phyloP scores from a whole-genome alignment of 2,329 filamentous ascomycete genomes.

The Diaporthe vaccinii region DNA sequence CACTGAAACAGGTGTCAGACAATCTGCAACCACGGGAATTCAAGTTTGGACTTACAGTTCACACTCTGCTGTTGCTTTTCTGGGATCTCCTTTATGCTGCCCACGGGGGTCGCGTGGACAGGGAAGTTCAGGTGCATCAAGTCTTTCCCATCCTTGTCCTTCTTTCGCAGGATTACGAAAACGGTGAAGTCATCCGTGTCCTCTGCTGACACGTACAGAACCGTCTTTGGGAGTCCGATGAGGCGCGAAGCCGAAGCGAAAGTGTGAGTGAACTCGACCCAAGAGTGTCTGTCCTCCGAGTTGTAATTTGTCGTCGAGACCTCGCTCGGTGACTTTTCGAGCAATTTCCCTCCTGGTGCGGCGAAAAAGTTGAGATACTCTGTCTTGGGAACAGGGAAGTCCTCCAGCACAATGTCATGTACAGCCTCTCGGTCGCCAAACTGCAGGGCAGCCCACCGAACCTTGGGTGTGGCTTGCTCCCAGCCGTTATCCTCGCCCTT shows the following conservation, averaged over 20 bases:
- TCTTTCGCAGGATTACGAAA: conserved; percentile 59
- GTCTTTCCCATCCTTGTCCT: conserved; percentile 56
- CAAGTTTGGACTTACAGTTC: conserved; percentile 44
- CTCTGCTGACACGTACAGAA: conserved; percentile 59
- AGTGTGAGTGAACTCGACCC: conserved; percentile 53
- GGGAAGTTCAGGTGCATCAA: conserved; percentile 60
- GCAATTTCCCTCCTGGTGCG: conserved; percentile 34
- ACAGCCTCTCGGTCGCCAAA: conserved; percentile 52
- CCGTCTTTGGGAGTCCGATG: conserved; percentile 61
- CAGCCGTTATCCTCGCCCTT: conserved; percentile 59
- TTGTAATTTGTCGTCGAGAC: conserved; percentile 46
- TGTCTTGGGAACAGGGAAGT: conserved; percentile 52
- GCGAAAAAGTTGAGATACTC: conserved; percentile 50
- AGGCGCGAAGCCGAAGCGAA: conserved; percentile 56
- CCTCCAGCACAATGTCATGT: conserved; percentile 50
- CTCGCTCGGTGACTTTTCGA: not conserved
- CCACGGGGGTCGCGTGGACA: conserved; percentile 45
- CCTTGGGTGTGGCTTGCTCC: conserved; percentile 58
- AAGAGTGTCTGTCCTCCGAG: conserved; percentile 47
- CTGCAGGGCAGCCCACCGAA: conserved; percentile 57
- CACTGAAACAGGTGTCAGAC: conserved; percentile 40
- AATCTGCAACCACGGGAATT: not conserved
- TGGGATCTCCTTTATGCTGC: conserved; percentile 47
- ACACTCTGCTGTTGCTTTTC: conserved; percentile 54
- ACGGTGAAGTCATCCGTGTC: conserved; percentile 59